Conservation (phyloP, 2,329 filamentous ascomycete species). For the Fusarium praegraminearum region DNA sequence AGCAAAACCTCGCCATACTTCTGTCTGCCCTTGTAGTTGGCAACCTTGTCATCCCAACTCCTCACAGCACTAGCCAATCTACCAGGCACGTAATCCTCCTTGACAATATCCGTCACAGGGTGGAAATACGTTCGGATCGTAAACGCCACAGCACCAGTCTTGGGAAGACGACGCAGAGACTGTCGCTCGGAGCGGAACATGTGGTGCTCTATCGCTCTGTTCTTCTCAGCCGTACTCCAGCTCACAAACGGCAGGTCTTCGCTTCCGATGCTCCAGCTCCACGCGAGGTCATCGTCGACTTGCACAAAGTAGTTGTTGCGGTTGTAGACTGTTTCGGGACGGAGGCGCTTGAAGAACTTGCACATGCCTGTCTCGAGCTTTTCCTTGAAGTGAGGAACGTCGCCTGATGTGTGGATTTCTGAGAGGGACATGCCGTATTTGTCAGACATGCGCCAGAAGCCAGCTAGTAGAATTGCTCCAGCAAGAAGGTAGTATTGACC, state of each 20-base stretch:
- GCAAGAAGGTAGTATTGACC: constrained; percentile 86
- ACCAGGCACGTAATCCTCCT: constrained; percentile 82
- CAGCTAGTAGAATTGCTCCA: constrained; percentile 79
- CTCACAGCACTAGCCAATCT: constrained; percentile 80
- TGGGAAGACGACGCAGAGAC: constrained; percentile 72
- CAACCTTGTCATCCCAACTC: constrained; percentile 85
- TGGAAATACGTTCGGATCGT: constrained; percentile 86
- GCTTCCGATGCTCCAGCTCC: constrained; percentile 79
- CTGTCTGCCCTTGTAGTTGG: constrained; percentile 81
- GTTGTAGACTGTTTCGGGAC: constrained; percentile 71
- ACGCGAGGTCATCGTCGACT: constrained; percentile 81
- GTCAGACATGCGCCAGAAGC: constrained; percentile 86
- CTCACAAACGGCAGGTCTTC: constrained; percentile 75
- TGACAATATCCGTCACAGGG: constrained; percentile 73
- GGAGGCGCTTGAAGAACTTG: constrained; percentile 81
- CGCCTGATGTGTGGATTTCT: constrained; percentile 82
- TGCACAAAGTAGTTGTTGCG: constrained; percentile 91
- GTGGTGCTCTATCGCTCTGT: constrained; percentile 78
- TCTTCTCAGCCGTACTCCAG: constrained; percentile 82
- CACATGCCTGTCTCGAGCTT: constrained; percentile 83
- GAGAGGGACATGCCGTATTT: constrained; percentile 84
- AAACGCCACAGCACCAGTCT: constrained; percentile 72
- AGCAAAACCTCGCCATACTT: constrained; percentile 79
- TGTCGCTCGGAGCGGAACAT: constrained; percentile 83
- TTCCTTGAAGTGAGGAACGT: constrained; percentile 78